A percentile compares a stretch with the other conserved stretches of the same genome.
Evolutionary conservation across 768 basidiomycete species (phyloP).

Genomic region (Lactarius pseudohatsudake): DNA sequence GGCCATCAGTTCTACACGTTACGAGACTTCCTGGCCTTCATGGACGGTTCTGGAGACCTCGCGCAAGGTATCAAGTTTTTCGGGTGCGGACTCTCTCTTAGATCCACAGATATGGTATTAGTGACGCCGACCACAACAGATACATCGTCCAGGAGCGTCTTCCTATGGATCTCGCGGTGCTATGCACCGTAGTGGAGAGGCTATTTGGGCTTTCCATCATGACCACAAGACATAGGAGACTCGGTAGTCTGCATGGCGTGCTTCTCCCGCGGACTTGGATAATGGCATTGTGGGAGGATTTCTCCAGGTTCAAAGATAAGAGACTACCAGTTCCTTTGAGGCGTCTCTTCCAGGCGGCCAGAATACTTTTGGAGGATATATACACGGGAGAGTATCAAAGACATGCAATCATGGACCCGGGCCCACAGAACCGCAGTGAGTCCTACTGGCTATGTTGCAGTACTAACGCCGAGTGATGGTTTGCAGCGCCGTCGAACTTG

Average conservation of each 20-base stretch:
- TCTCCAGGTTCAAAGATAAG: not conserved
- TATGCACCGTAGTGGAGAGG: conserved; percentile 54
- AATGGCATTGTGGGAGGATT: conserved; percentile 28
- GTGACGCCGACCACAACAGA: conserved; percentile 35
- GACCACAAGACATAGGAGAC: conserved; percentile 32
- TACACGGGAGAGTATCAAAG: conserved; percentile 20
- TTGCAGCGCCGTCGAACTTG: not conserved
- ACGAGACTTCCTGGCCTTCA: conserved; percentile 11
- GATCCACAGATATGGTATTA: too few relatives aligned
- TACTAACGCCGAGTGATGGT: not conserved
- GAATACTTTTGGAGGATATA: conserved; percentile 13
- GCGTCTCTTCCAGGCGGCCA: not conserved
- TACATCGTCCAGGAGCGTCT: conserved; percentile 43
- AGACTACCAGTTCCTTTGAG: not conserved
- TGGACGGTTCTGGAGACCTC: conserved; percentile 36
- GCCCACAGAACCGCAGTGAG: not conserved
- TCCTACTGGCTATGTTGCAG: not conserved
- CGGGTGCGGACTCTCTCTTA: too few relatives aligned
- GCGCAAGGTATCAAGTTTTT: conserved; percentile 29
- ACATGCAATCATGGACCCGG: not conserved
- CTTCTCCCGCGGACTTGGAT: conserved; percentile 59
- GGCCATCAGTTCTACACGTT: not conserved
- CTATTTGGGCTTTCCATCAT: conserved; percentile 46
- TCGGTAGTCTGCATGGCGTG: conserved; percentile 42
- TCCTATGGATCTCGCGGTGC: conserved; percentile 46